Base-by-base conservation (phyloP, 805 yeast genomes). In the Hanseniaspora hatyaiensis region DNA sequence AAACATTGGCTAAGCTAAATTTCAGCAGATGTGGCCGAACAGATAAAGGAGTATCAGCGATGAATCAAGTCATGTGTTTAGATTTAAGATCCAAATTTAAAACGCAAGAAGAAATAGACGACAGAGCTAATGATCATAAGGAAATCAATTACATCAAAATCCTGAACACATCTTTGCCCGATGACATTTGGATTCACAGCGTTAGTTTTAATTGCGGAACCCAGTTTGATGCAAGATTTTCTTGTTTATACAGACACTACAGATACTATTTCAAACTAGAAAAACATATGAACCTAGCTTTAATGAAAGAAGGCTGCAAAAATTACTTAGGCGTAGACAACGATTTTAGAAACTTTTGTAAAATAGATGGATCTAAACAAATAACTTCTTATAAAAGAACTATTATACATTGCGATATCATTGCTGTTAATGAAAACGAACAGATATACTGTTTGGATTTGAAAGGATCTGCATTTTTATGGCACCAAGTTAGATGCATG, bases 401-500 rank as follows among this genome's bases (percentile, higher is more conserved):
- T 8, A 77, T 92, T 13, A 57, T 72, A 33, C 63, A 68, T 42
- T 69, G 86, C 0, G 60, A 68, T 8, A 78, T 84, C 11, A 52
- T 67, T 11, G 55, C 54, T 8, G 48, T 66, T 2, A 56, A 56
- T 18, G 37, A 36, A n/a, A 46, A 51, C 12, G 63, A 68, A 28
- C 75, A 73, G 4, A 69, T 74, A 47, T 82, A 70, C 57, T 80
- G 78, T 49, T 77, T 89, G 60, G 87, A 86, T 59, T 65, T 92
- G 46, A 70, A 74, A 52, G 98, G 98, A 0, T 69, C 83, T 1
- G 98, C 97, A 8, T 92, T 92, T 55, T 65, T 92, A 49, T 92
- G 97, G 97, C 97, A 92, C 61, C 98, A 92, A 63, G 98, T 92
- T 16, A 74, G 98, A 50, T 87, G 95, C 55, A 92, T 92, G 92